Conservation (phyloP, 139 green algal species). For the Chlorella ohadii region DNA sequence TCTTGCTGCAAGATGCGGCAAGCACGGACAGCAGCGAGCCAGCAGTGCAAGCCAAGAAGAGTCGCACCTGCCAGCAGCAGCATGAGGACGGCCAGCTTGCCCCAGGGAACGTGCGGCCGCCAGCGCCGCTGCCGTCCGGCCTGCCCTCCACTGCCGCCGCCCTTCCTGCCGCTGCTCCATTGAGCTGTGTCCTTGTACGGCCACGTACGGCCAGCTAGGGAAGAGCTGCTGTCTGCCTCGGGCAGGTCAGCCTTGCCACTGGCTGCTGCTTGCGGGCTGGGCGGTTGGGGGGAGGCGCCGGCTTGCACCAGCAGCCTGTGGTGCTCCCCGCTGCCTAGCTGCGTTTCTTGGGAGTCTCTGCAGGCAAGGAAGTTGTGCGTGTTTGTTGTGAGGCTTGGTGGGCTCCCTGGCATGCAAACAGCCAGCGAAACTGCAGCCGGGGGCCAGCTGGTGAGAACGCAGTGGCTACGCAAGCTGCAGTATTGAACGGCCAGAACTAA, state of each 20-base stretch:
- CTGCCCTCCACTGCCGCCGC: not conserved
- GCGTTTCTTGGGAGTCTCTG: not conserved
- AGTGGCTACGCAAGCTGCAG: no score
- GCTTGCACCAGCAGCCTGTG: not conserved
- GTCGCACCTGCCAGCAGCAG: conserved; percentile 18
- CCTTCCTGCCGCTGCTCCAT: not conserved
- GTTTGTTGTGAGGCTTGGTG: no score
- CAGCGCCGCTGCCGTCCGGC: not conserved
- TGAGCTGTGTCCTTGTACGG: not conserved
- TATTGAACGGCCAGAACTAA: no score
- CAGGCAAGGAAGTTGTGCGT: not conserved
- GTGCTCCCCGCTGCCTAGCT: not conserved
- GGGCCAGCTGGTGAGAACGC: no score
- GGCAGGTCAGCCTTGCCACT: not conserved
- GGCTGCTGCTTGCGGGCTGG: not conserved
- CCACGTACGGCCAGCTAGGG: not conserved
- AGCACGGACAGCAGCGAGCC: no score
- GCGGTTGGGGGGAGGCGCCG: not conserved
- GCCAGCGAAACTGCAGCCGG: no score
- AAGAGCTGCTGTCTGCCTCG: not conserved
- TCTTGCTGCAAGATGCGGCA: no score
- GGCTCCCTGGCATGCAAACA: no score
- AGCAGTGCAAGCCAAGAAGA: no score
- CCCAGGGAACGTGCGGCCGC: not conserved
- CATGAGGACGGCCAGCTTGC: not conserved